A percentile compares a stretch with the other conserved stretches of the same genome.
Evolutionary conservation across 371 early-diverging fungal genomes (phyloP).

Genomic region (Mortierella sp.): DNA sequence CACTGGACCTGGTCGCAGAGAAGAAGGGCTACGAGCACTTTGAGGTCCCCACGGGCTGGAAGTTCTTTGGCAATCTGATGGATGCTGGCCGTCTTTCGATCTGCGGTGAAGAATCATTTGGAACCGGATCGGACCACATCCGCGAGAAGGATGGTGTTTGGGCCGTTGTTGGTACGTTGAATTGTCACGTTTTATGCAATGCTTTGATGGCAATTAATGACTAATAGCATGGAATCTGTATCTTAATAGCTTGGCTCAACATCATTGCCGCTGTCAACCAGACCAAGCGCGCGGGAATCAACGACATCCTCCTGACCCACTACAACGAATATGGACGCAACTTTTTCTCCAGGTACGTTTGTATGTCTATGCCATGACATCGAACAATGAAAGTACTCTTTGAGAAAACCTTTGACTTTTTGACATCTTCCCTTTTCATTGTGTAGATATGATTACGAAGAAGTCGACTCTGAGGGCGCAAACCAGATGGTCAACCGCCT

Average conservation of each 20-base stretch:
- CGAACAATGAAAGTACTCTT: too few species aligned
- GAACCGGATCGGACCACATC: constrained; percentile 97
- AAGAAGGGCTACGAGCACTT: constrained; percentile 81
- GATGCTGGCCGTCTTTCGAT: constrained; percentile 95
- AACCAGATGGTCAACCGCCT: constrained; percentile 82
- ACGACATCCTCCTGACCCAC: constrained; percentile 84
- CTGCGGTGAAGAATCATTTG: constrained; percentile 98
- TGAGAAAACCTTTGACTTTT: too few species aligned
- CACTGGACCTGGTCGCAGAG: constrained; percentile 91
- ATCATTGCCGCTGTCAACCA: constrained; percentile 86
- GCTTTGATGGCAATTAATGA: neutral
- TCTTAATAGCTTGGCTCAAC: constrained; percentile 88
- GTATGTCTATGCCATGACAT: too few species aligned
- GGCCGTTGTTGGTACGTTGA: constrained; percentile 78
- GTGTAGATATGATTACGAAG: constrained; percentile 94
- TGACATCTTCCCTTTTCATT: too few species aligned
- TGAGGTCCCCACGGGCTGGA: constrained; percentile 95
- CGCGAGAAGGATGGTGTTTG: constrained; percentile 99
- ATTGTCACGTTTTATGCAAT: neutral
- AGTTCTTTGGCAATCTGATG: constrained; percentile 99
- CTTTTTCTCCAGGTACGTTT: constrained; percentile 87
- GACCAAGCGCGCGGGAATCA: constrained; percentile 66
- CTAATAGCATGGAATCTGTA: neutral
- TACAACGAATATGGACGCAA: constrained; percentile 92
- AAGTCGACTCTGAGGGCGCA: constrained; percentile 88